Evolutionary conservation across 108 stramenopile genomes (phyloP), one percentile per base, ranked within the genome.

Genomic region (Fragilariopsis cylindrus): DNA sequence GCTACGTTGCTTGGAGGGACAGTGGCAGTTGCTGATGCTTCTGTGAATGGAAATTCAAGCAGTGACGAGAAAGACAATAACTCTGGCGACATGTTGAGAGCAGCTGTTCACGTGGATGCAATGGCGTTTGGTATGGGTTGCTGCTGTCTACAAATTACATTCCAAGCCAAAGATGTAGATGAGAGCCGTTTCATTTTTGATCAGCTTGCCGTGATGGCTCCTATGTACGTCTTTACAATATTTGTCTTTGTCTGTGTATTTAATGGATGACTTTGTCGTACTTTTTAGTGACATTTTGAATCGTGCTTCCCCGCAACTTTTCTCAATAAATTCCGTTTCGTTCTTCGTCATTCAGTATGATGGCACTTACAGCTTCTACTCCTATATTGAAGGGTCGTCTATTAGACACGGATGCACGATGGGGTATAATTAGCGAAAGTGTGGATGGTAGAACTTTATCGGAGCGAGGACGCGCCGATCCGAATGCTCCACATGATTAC

Each of bases 111-210:
- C 72, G 97, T 98, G 98, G 99, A 99, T 78, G 96, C 98, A 16
- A 99, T 99, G 96, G 99, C 96, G 16, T 99, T 98, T 79, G 99
- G 99, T 18, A 99, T 99, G 99, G 99, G 99, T 13, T 97, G 96
- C 76, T 99, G 99, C 79, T 99, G 99, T 75, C 88, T 99, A 56
- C 99, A 99, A 73, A 97, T 99, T 65, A 98, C 98, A 45, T 98
- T 97, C 72, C 99, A 99, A 85, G 99, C 96, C 12, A 93, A 93
- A 62, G 98, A 99, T 83, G 64, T 98, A 8, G 95, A 93, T 56
- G 98, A 99, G 76, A 94, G 93, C 65, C 87, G 99, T 15, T 98
- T 90, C 84, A 88, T 98, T 48, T 99, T 98, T 81, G 99, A 99
- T 81, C 98, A 98, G 79, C 90, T 99, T 48, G 98, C 97, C 11